Evolutionary conservation across 2,329 filamentous ascomycete species (phyloP).

Genomic region (Aspergillus japonicus): DNA sequence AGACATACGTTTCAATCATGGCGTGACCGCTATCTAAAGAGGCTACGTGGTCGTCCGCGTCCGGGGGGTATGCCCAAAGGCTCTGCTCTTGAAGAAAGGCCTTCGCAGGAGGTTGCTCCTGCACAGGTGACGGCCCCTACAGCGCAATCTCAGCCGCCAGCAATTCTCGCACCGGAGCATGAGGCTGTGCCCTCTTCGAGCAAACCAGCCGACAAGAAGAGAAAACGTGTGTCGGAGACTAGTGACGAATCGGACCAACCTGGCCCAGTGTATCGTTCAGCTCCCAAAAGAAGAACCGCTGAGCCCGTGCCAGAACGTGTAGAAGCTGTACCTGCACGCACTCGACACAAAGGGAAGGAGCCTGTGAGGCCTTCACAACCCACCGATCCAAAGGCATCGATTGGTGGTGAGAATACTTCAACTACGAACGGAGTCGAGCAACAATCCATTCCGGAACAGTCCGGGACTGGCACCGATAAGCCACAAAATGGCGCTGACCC

Average conservation of each 20-base stretch:
- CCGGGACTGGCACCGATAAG: neutral
- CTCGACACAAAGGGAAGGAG: neutral
- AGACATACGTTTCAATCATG: conserved; percentile 51
- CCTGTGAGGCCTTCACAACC: neutral
- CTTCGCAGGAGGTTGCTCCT: neutral
- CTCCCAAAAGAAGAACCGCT: conserved; percentile 12
- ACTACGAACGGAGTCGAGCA: neutral
- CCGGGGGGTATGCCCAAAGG: conserved; percentile 29
- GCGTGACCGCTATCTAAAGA: conserved; percentile 48
- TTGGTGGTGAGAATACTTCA: neutral
- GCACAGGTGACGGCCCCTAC: conserved; percentile 10
- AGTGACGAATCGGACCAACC: neutral
- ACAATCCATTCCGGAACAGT: neutral
- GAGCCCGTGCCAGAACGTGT: neutral
- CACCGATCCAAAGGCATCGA: neutral
- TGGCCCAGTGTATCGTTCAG: neutral
- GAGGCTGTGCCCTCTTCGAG: neutral
- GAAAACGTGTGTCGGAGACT: conserved; percentile 20
- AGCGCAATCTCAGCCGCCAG: neutral
- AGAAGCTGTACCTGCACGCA: neutral
- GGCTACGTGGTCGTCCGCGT: conserved; percentile 35
- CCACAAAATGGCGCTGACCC: neutral
- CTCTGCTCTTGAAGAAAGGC: neutral
- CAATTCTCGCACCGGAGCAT: conserved; percentile 6
- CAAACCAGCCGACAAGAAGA: conserved; percentile 18